Percentiles rank a stretch among this genome's conserved stretches.
These are phyloP conservation scores for Pestalotiopsis sp. DNA, from an alignment of 2,329 filamentous ascomycete species.

Conservation along the genomic window DNA sequence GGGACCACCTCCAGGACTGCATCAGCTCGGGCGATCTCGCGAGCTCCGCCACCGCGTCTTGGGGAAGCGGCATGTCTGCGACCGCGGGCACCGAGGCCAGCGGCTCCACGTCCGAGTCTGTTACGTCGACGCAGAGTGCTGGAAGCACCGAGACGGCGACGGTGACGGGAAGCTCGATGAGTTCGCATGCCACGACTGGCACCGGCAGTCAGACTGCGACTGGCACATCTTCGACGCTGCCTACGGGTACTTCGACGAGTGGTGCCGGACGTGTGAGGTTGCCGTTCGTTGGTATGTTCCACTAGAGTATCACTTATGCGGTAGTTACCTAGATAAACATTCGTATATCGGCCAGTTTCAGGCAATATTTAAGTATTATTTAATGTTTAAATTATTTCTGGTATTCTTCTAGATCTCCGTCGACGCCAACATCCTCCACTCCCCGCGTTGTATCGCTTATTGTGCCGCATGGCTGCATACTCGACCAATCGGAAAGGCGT, in stretches of 20 bases:
- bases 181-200: background rate
- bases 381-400: no score
- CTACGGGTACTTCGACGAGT: background rate
- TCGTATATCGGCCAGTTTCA: no score
- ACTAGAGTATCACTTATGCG: background rate
- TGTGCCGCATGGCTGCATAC: no score
- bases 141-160: background rate
- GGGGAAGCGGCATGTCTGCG: background rate
- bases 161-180: background rate
- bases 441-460: no score
- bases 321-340: no score
- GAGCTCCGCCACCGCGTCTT: background rate
- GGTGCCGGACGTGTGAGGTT: background rate
- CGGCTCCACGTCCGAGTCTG: background rate
- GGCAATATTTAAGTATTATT: no score
- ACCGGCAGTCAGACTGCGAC: background rate
- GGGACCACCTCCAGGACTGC: conserved; percentile 19
- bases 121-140: background rate
- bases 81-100: background rate
- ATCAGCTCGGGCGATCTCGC: background rate
- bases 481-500: no score
- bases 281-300: background rate
- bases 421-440: no score
- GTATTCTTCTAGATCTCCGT: no score
- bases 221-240: background rate